Evolutionary conservation across 129 eudicot species (phyloP).

Genomic region (Deinandra increscens): DNA sequence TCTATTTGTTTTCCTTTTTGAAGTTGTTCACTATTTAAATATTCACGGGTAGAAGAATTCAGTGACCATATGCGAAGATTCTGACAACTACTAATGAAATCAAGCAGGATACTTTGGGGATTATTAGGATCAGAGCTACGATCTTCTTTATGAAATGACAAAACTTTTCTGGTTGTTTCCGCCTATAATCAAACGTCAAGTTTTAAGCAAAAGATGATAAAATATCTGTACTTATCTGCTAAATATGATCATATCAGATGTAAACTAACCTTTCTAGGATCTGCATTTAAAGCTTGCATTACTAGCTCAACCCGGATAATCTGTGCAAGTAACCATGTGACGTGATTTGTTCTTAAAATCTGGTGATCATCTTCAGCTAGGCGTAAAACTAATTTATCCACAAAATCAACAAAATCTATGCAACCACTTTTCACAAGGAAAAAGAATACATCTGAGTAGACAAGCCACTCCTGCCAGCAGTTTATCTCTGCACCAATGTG

Average conservation of each 20-base stretch:
- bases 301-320: constrained; percentile 93
- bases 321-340: constrained; percentile 94
- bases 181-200: constrained; percentile 43
- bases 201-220: constrained; percentile 18
- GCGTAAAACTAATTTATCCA: constrained; percentile 88
- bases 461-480: constrained; percentile 98
- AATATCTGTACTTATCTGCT: not conserved
- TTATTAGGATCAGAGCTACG: constrained; percentile 85
- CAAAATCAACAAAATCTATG: constrained; percentile 94
- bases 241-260: constrained; percentile 13
- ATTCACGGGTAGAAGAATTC: constrained; percentile 76
- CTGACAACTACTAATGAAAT: constrained; percentile 95
- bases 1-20: constrained; percentile 99
- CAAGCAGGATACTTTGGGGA: constrained; percentile 86
- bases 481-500: constrained; percentile 57
- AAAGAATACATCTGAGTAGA: constrained; percentile 79
- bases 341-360: constrained; percentile 93
- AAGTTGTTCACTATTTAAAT: constrained; percentile 79
- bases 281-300: constrained; percentile 79
- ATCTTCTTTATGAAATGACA: constrained; percentile 90
- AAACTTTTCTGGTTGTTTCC: constrained; percentile 82
- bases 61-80: constrained; percentile 91
- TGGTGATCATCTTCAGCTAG: constrained; percentile 80
- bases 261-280: constrained; percentile 75
- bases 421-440: constrained; percentile 94